Conservation (phyloP, 169 alveolate genomes). For the Plasmodium blacklocki region DNA sequence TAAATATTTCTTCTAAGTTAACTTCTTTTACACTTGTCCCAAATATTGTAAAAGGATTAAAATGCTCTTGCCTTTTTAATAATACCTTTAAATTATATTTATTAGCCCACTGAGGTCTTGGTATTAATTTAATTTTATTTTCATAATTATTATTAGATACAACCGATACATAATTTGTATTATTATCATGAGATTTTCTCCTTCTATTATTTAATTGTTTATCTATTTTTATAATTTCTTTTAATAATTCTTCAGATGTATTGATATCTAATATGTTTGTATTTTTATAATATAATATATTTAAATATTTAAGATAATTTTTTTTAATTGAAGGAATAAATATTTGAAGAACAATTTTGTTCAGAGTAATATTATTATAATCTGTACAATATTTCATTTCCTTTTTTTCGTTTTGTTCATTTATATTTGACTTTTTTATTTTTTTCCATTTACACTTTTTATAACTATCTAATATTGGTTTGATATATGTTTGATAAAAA, state of each 20-base stretch:
- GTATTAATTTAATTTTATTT: slow-evolving; percentile 65
- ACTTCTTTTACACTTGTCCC: slow-evolving; percentile 68
- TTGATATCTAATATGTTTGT: neutral
- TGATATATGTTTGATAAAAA: slow-evolving; percentile 42
- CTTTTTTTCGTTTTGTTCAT: neutral
- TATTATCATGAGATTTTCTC: slow-evolving; percentile 30
- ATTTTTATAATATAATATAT: slow-evolving; percentile 24
- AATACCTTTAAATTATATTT: slow-evolving; percentile 41
- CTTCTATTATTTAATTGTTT: slow-evolving; percentile 22
- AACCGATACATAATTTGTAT: neutral
- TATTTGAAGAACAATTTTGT: slow-evolving; percentile 58
- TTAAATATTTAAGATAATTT: slow-evolving; percentile 41
- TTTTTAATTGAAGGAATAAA: slow-evolving; percentile 57
- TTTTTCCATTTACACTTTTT: slow-evolving; percentile 46
- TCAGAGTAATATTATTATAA: slow-evolving; percentile 11
- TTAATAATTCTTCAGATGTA: slow-evolving; percentile 52
- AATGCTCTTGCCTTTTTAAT: slow-evolving; percentile 40
- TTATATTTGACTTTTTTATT: slow-evolving; percentile 23
- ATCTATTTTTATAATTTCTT: slow-evolving; percentile 43
- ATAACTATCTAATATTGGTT: slow-evolving; percentile 67
- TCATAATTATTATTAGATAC: slow-evolving; percentile 21
- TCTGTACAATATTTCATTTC: neutral
- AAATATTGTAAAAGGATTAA: slow-evolving; percentile 70
- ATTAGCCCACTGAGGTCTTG: slow-evolving; percentile 52
- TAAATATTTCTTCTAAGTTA: slow-evolving; percentile 61